Base-by-base conservation (phyloP, 768 basidiomycete genomes). In the Scleroderma citrinum region DNA sequence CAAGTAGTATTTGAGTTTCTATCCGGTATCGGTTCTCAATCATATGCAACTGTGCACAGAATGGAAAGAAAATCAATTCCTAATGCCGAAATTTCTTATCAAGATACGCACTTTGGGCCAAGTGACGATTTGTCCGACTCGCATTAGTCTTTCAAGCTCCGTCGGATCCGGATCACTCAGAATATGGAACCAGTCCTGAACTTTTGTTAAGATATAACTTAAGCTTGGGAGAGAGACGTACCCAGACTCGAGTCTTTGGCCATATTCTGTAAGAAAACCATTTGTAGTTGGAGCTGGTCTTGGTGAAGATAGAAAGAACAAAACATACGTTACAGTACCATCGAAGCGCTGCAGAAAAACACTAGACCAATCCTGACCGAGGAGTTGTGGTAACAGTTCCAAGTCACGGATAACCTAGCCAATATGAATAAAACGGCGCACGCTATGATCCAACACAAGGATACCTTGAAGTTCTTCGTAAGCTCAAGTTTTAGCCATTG, bases 271-370 rank as follows among this genome's bases (percentile, higher is more conserved):
- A 49, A 53, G 57, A 5, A 64, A 70, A 48, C 14, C 26, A 8
- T 29, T 29, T 29, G 8, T 29, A 29, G 47, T 67, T 57, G 21
- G 66, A 64, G 44, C 19, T 16, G 24, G 26, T 11, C 23, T n/a
- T 29, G 24, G 24, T 14, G 68, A 52, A 13, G 20, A 40, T 21
- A 42, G 34, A 44, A 7, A 47, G 40, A 14, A 37, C n/a, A 19
- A 11, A 16, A 73, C 86, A 60, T 75, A 91, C 89, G 90, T 92
- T 42, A 92, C 83, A 21, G 80, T 74, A 4, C 89, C 89, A 56
- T 92, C 92, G 61, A 96, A 97, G 44, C 91, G 80, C 65, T 98
- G 96, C 44, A 98, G 71, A 63, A 98, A 99, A 11, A 98, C 92
- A 54, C 87, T 87, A 1, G 90, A 92, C 95, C 95, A 98, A 64